phyloP scores from a whole-genome alignment of 805 yeast species.

The Saccharomycopsis malanga region DNA sequence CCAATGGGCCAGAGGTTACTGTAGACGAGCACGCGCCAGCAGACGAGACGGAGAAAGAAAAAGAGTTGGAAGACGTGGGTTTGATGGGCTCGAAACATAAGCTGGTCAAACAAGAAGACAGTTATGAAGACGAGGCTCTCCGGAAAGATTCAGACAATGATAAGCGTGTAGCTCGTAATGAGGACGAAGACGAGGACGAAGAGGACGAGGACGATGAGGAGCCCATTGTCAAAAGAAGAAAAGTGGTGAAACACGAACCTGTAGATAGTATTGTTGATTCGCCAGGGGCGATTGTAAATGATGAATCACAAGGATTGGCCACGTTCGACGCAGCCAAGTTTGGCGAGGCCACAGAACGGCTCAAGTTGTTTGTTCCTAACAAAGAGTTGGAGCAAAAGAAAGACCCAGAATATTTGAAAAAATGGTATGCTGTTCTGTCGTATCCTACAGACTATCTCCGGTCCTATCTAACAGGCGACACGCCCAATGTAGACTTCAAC shows the following conservation, averaged over 20 bases:
- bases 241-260: not conserved
- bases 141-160: not conserved
- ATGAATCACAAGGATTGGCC: too few species aligned
- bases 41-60: not conserved
- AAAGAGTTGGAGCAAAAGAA: conserved; percentile 49
- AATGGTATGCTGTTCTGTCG: conserved; percentile 81
- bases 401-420: conserved; percentile 69
- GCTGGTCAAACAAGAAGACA: not conserved
- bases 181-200: conserved; percentile 14
- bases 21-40: conserved; percentile 3
- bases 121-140: not conserved
- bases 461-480: conserved; percentile 75
- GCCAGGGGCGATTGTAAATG: not conserved
- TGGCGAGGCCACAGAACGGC: conserved; percentile 48
- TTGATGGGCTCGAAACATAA: not conserved
- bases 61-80: conserved; percentile 4
- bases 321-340: conserved; percentile 64
- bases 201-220: conserved; percentile 20
- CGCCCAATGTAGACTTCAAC: conserved; percentile 74
- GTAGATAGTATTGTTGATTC: not conserved
- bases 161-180: conserved; percentile 12
- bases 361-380: conserved; percentile 61
- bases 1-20: conserved; percentile 3
- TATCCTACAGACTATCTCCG: conserved; percentile 75
- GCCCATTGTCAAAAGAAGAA: conserved; percentile 9